Evolutionary conservation across 2,329 filamentous ascomycete genomes (phyloP), one percentile per base, ranked within the genome.

Genomic region (Zalaria sp.): DNA sequence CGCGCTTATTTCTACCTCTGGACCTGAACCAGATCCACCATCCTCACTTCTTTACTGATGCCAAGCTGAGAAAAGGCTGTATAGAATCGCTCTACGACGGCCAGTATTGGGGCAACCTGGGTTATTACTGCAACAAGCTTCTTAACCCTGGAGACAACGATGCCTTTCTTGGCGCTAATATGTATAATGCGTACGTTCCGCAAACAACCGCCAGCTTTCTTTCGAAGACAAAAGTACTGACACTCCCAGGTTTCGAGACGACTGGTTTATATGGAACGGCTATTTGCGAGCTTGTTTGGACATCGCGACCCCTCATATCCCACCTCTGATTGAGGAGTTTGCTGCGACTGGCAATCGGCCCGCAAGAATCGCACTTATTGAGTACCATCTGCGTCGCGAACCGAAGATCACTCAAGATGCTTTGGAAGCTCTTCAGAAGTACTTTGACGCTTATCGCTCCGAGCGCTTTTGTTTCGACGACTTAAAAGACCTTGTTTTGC

Each of bases 391-490:
- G 2, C 32, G 35, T 9, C 27, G 31, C 4, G 43, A 41, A 25
- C n/a, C 18, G 28, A 38, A 38, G 25, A 26, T 18, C 5, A 35
- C 29, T 35, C 5, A 11, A n/a, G 27, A 11, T 7, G 41, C 36
- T 2, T 25, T 39, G 32, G 28, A 44, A n/a, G 28, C 38, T 32
- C 36, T 36, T 9, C 40, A 41, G 32, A 39, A 38, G 3, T 44
- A 41, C 34, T 41, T 44, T 34, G 31, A n/a, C 8, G 39, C 37
- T 29, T 44, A 39, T 36, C 43, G 41, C 29, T 35, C 38, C 7
- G 38, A 44, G 11, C 38, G 38, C 4, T 44, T 44, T 39, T 44
- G 43, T 36, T 44, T 41, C 25, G 39, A 29, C 6, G 43, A 44
- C 5, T 41, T 44, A 26, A 41, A 25, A n/a, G 43, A 44, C 10